Base-by-base conservation (phyloP, 2,329 filamentous ascomycete genomes). In the Lasiodiplodia theobromae region DNA sequence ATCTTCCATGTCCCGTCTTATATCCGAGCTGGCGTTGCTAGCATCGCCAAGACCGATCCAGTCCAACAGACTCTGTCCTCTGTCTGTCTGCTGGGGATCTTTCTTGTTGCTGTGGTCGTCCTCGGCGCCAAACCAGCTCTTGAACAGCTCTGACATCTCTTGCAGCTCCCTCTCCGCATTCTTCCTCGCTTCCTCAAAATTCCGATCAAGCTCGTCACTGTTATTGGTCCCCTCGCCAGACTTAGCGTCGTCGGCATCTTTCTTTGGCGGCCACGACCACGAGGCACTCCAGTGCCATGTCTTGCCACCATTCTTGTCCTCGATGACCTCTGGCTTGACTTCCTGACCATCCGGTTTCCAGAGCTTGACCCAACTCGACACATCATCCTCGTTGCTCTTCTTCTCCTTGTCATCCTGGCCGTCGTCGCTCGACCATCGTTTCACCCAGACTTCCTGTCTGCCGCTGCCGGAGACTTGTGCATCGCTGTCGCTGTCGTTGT, bases 401-500 rank as follows among this genome's bases (percentile, higher is more conserved):
- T 58, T 58, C 10, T 58, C 53, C 16, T 23, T 31, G 14, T 11
- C 56, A 3, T 31, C 56, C 1, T 44, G 31, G 7, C 28, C 47
- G 21, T 63, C 51, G n/a, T 58, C 34, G 53, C 28, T 60, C 4
- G 66, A 40, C 49, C 52, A 56, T n/a, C 51, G 37, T 23, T 65
- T 56, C 23, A 51, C 51, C 54, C 66, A 68, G 23, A 54, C 47
- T 12, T 62, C 51, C 44, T 62, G 25, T 31, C 47, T 68, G 28
- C 53, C 53, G 34, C 31, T 52, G 2, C 38, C 49, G 47, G 53
- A 23, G 16, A 28, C 23, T 28, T 57, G 25, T 25, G 51, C 16
- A 38, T 37, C 44, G 65, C 72, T 63, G 62, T 74, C 74, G 44
- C 71, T 70, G 44, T 71, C 71, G 31, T 74, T 14, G 67, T 10